These are phyloP conservation scores for Ganoderma lucidum DNA, from an alignment of 1,284 basidiomycete species.

Conservation along the genomic window DNA sequence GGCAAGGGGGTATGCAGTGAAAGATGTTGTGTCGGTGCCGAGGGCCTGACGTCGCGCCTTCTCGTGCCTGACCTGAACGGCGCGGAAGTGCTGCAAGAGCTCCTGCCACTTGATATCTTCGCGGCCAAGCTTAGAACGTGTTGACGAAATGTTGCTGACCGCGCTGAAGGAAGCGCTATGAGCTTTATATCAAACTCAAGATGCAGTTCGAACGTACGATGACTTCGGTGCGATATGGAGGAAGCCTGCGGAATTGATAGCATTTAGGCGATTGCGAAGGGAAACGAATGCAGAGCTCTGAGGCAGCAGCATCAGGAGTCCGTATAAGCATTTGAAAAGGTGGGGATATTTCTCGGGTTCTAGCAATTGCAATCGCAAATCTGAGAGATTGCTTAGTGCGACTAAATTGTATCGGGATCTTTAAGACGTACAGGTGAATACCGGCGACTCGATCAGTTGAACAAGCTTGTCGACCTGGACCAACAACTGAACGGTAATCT, in stretches of 20 bases:
- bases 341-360: slow-evolving; percentile 98
- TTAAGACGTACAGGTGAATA: slow-evolving; percentile 86
- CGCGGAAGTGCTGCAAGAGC: slow-evolving; percentile 85
- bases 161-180: slow-evolving; percentile 32
- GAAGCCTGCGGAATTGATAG: slow-evolving; percentile 95
- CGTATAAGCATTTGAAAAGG: slow-evolving; percentile 98
- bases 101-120: slow-evolving; percentile 97
- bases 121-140: slow-evolving; percentile 79
- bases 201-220: slow-evolving; percentile 54
- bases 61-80: slow-evolving; percentile 87
- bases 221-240: slow-evolving; percentile 86
- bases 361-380: slow-evolving; percentile 94
- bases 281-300: slow-evolving; percentile 98
- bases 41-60: slow-evolving; percentile 79
- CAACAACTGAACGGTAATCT: slow-evolving; percentile 93
- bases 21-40: slow-evolving; percentile 56
- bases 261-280: slow-evolving; percentile 91
- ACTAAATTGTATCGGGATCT: neutral
- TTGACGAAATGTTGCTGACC: slow-evolving; percentile 48
- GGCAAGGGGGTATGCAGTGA: slow-evolving; percentile 37
- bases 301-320: slow-evolving; percentile 95
- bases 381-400: slow-evolving; percentile 49
- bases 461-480: slow-evolving; percentile 99
- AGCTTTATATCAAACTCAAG: neutral
- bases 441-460: slow-evolving; percentile 97